Percentiles rank a stretch among this genome's conserved stretches.
Conservation (phyloP, 495 filamentous ascomycete species). For the Hypoxylon subgilvum region DNA sequence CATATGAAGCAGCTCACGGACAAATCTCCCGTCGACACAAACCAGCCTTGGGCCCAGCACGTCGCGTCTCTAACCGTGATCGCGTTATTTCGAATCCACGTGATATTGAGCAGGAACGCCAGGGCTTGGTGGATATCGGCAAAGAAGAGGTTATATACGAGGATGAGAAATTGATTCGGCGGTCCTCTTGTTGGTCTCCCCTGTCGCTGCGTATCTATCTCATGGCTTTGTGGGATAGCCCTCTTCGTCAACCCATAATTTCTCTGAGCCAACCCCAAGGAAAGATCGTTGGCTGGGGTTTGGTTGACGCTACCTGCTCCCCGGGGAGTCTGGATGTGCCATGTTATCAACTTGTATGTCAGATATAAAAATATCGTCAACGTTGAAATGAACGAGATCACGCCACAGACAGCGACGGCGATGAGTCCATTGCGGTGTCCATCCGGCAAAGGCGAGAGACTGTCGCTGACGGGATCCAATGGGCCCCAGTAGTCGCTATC, state of each 20-base stretch:
- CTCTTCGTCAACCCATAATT: slow-evolving; percentile 24
- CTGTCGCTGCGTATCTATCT: slow-evolving; percentile 40
- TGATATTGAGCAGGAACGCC: slow-evolving; percentile 69
- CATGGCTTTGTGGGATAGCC: slow-evolving; percentile 10
- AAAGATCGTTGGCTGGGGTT: slow-evolving; percentile 28
- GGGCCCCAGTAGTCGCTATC: slow-evolving; percentile 23
- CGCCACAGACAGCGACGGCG: slow-evolving; percentile 62
- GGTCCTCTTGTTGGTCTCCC: slow-evolving; percentile 26
- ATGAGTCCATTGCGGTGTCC: slow-evolving; percentile 59
- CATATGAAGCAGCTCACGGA: slow-evolving; percentile 73
- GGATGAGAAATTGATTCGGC: slow-evolving; percentile 72
- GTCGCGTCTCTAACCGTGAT: slow-evolving; percentile 62
- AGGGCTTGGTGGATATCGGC: slow-evolving; percentile 75
- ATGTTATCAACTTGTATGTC: slow-evolving; percentile 63
- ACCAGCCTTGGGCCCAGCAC: slow-evolving; percentile 75
- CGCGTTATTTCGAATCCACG: slow-evolving; percentile 62
- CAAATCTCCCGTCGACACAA: slow-evolving; percentile 73
- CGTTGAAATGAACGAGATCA: slow-evolving; percentile 65
- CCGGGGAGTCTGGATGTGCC: slow-evolving; percentile 45
- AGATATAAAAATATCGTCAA: slow-evolving; percentile 60
- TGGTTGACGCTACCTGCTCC: slow-evolving; percentile 9
- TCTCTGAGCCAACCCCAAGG: slow-evolving; percentile 26
- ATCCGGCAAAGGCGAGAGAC: slow-evolving; percentile 55
- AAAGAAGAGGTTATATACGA: slow-evolving; percentile 75
- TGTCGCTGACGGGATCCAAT: slow-evolving; percentile 24